Base-by-base conservation (phyloP, 495 filamentous ascomycete genomes). In the Lasiosphaeris hirsuta region DNA sequence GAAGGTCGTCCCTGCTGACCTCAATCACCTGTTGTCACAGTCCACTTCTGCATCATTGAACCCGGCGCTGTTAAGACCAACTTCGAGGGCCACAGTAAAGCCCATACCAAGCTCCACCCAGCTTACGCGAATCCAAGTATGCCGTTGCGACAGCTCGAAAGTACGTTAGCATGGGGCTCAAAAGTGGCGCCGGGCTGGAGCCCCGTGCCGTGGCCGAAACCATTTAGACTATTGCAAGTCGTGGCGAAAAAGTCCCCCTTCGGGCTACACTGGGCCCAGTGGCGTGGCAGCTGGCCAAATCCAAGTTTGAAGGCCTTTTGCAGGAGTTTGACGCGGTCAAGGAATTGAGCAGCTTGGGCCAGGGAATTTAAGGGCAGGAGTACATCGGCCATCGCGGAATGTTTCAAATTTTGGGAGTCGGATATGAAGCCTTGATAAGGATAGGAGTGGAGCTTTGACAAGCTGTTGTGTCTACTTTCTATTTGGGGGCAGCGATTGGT, bases 61-160 rank as follows among this genome's bases (percentile, higher is more conserved):
- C 79, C 79, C 0, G 73, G 76, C 53, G 79, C 75, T 30, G 73
- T 78, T 35, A 77, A 78, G 51, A 83, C 79, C 19, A 72, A 75
- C 37, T 83, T 71, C 54, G 72, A 63, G 9, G 63, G 65, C 18
- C 63, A 63, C 38, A 48, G 66, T 43, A 68, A 69, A 44, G 46
- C 49, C 11, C 63, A 58, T 34, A 63, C 60, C 11, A 34, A 34
- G 42, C 63, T 65, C 18, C 69, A 77, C 54, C 69, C 71, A 5
- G 76, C 76, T 10, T 79, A 81, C 41, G 55, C 58, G 2, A 72
- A 59, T 9, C 59, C 63, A 2, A 63, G 56, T 48, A 70, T 73
- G 61, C 75, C 76, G 9, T 62, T 75, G 4, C 73, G 75, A 33
- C 48, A 63, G 42, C 54, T 80, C 0, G 61, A 70, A n/a, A 17